Conservation (phyloP, 805 yeast species). For the Kluyveromyces nonfermentans region DNA sequence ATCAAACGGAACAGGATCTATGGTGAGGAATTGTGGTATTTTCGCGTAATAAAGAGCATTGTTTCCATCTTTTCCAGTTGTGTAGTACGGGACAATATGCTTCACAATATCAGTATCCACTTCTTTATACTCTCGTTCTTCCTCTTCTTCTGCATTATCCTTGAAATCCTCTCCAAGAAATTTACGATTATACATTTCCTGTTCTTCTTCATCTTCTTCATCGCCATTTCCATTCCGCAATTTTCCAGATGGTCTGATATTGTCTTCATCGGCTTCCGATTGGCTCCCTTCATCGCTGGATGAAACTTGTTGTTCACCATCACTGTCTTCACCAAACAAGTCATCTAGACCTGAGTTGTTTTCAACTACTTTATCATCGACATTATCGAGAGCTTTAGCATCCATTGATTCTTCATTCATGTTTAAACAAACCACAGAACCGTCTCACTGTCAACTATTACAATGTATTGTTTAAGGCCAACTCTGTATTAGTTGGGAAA, state of each 20-base stretch:
- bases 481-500: too few species aligned
- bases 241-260: conserved; percentile 10
- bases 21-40: conserved; percentile 72
- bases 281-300: conserved; percentile 16
- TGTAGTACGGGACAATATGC: conserved; percentile 39
- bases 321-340: conserved; percentile 34
- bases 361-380: conserved; percentile 6
- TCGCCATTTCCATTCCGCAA: conserved; percentile 12
- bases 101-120: conserved; percentile 32
- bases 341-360: conserved; percentile 26
- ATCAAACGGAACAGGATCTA: conserved; percentile 84
- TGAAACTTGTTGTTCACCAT: conserved; percentile 11
- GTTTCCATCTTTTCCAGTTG: conserved; percentile 28
- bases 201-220: conserved; percentile 31
- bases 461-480: too few species aligned
- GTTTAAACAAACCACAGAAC: background rate
- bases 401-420: background rate
- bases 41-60: conserved; percentile 41
- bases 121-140: conserved; percentile 29
- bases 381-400: conserved; percentile 1
- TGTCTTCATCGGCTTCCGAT: conserved; percentile 19
- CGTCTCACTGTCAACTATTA: too few species aligned
- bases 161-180: conserved; percentile 27
- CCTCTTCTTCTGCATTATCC: conserved; percentile 24
- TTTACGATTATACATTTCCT: conserved; percentile 27